These are phyloP conservation scores for Botryosphaeria dothidea DNA, from an alignment of 2,329 filamentous ascomycete species.

Conservation along the genomic window DNA sequence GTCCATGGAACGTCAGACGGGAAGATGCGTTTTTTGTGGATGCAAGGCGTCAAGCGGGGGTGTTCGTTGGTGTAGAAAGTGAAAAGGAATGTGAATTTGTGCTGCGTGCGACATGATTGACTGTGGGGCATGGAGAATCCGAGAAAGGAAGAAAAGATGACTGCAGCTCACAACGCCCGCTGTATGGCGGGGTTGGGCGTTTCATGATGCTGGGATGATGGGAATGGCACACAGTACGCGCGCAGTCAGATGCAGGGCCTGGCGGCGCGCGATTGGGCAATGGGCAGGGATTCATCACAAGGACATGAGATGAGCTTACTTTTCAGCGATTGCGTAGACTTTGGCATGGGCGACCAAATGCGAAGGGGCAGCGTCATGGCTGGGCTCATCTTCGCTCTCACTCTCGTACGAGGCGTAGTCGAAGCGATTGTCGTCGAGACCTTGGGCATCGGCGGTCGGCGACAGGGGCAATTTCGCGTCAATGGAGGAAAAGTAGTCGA, in stretches of 20 bases:
- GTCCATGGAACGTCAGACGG: not conserved
- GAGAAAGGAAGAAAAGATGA: constrained; percentile 18
- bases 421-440: not conserved
- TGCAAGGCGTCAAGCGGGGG: not conserved
- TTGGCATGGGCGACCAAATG: constrained; percentile 49
- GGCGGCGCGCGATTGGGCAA: constrained; percentile 22
- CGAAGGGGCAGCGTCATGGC: constrained; percentile 40
- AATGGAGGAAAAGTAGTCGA: constrained; percentile 16
- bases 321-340: constrained; percentile 53
- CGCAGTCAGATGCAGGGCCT: constrained; percentile 11
- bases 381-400: constrained; percentile 26
- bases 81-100: not conserved
- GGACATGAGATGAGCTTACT: constrained; percentile 36
- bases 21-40: not conserved
- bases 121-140: not conserved
- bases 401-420: constrained; percentile 16
- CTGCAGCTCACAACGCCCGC: not conserved
- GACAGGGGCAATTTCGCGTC: constrained; percentile 18
- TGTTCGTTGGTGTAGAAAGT: not conserved
- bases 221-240: not conserved
- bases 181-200: constrained; percentile 1
- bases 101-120: constrained; percentile 1
- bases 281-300: constrained; percentile 18
- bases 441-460: constrained; percentile 10
- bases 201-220: not conserved